These are phyloP conservation scores for Cordyceps fumosorosea DNA, from an alignment of 2,329 filamentous ascomycete species.

Conservation along the genomic window DNA sequence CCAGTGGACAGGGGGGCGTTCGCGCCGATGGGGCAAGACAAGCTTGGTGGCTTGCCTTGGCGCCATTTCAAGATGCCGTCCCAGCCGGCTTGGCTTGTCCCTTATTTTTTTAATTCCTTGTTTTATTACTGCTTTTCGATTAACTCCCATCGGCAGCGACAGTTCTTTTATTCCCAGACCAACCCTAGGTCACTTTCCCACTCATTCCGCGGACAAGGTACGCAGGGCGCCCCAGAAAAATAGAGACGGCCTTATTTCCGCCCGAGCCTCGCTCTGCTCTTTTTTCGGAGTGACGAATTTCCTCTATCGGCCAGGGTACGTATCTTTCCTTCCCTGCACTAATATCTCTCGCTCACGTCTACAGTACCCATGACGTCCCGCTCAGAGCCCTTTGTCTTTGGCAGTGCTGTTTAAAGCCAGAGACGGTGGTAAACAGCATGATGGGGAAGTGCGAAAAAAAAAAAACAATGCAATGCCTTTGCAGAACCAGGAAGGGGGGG, in stretches of 20 bases:
- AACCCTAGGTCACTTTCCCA: not conserved
- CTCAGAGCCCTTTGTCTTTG: not conserved
- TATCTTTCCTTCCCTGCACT: not conserved
- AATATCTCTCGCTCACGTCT: not conserved
- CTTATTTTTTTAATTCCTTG: not conserved
- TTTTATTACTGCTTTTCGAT: not conserved
- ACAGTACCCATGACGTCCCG: not conserved
- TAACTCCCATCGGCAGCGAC: not conserved
- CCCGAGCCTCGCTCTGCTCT: not conserved
- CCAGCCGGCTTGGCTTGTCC: conserved; percentile 30
- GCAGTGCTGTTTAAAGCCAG: not conserved
- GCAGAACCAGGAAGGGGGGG: not conserved
- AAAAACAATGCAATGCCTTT: not conserved
- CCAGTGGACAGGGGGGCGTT: not conserved
- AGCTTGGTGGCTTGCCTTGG: conserved; percentile 18
- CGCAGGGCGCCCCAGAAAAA: not conserved
- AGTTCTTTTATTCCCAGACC: not conserved
- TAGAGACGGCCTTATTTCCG: not conserved
- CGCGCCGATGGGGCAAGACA: conserved; percentile 8
- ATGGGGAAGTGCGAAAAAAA: not conserved
- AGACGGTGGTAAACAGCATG: not conserved
- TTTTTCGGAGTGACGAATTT: conserved; percentile 1
- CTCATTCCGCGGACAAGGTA: not conserved
- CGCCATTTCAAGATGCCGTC: conserved; percentile 31
- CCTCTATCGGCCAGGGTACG: not conserved